phyloP scores from a whole-genome alignment of 352 stramenopile genomes.

The Pythium graminicola region DNA sequence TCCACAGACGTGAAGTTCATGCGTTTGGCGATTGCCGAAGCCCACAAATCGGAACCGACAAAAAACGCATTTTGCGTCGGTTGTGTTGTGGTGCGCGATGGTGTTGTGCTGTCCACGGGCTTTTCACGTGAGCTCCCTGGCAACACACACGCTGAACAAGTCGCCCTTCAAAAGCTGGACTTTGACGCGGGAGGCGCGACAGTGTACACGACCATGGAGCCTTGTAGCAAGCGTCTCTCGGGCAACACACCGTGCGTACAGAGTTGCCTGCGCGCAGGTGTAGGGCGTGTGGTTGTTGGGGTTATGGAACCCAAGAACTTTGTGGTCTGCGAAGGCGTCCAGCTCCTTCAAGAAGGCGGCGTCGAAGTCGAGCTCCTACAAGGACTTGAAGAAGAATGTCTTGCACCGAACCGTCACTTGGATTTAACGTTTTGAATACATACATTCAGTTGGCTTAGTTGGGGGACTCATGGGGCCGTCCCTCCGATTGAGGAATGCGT shows the following conservation, averaged over 20 bases:
- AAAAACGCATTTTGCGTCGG: constrained; percentile 79
- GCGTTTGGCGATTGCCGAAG: constrained; percentile 71
- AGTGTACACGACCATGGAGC: constrained; percentile 89
- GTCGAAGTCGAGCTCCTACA: constrained; percentile 65
- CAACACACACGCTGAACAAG: constrained; percentile 88
- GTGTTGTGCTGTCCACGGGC: constrained; percentile 50
- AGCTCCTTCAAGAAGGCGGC: constrained; percentile 55
- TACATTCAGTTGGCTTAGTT: background rate
- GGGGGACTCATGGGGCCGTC: background rate
- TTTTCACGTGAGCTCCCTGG: constrained; percentile 82
- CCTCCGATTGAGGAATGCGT: constrained; percentile 34
- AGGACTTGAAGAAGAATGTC: constrained; percentile 67
- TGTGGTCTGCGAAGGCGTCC: constrained; percentile 74
- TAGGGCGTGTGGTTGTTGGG: constrained; percentile 71
- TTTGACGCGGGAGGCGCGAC: constrained; percentile 60
- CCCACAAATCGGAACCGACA: constrained; percentile 62
- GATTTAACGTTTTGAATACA: constrained; percentile 43
- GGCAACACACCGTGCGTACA: constrained; percentile 78
- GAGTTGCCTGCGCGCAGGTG: constrained; percentile 60
- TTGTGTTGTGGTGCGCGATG: constrained; percentile 65
- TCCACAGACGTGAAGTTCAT: constrained; percentile 49
- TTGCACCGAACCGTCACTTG: constrained; percentile 67
- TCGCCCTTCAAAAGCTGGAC: constrained; percentile 72
- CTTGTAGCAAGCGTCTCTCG: constrained; percentile 80
- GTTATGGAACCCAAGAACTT: constrained; percentile 86